Conservation (phyloP, 2,329 filamentous ascomycete genomes). For the Trichoderma cornu-damae region DNA sequence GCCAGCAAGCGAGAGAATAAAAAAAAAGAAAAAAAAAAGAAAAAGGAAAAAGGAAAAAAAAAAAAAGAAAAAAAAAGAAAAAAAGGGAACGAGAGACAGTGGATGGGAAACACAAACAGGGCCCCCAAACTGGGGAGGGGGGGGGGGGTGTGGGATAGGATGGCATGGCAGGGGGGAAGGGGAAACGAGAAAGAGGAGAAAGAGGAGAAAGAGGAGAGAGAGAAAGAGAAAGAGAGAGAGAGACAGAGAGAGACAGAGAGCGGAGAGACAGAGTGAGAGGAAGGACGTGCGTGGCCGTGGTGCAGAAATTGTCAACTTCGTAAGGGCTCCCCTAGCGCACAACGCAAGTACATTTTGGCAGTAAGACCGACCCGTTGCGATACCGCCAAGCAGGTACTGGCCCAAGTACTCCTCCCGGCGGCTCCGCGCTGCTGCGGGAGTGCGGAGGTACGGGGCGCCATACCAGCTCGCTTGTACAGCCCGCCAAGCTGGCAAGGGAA, state of each 20-base stretch:
- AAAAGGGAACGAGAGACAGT: conserved; percentile 26
- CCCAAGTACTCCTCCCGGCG: neutral
- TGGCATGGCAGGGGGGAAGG: conserved; percentile 15
- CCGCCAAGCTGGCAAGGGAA: neutral
- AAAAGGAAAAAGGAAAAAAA: too few species aligned
- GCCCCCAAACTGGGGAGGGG: conserved; percentile 19
- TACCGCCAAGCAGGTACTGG: neutral
- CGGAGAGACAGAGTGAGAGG: too few species aligned
- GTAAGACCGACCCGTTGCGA: neutral
- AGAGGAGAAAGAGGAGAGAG: too few species aligned
- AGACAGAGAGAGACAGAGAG: too few species aligned
- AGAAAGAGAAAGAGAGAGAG: too few species aligned
- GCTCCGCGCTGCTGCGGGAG: neutral
- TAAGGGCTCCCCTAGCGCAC: conserved; percentile 3
- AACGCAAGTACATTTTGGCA: conserved; percentile 3
- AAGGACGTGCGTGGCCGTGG: conserved; percentile 18
- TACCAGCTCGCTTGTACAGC: neutral
- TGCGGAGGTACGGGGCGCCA: neutral
- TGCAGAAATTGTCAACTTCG: conserved; percentile 16
- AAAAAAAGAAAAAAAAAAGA: too few species aligned
- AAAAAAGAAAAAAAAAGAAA: too few species aligned
- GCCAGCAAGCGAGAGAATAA: conserved; percentile 30
- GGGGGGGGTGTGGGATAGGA: conserved; percentile 22
- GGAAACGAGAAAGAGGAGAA: conserved; percentile 16
- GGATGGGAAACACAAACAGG: conserved; percentile 31